Conservation (phyloP, 495 filamentous ascomycete genomes). For the Penicillium simplicissimum region DNA sequence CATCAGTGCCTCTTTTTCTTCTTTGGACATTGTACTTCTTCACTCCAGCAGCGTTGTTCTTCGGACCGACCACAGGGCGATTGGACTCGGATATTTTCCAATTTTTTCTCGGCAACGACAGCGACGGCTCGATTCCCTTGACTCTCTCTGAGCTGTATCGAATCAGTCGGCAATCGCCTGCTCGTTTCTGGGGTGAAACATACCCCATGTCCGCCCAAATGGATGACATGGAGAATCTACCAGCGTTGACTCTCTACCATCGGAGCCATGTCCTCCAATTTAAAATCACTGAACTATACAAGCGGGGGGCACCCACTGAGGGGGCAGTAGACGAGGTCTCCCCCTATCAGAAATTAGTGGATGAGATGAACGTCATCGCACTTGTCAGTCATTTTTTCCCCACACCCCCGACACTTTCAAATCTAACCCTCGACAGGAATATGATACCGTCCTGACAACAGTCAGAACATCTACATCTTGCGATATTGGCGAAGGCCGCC, state of each 20-base stretch:
- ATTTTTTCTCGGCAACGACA: constrained; percentile 27
- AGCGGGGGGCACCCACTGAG: constrained; percentile 10
- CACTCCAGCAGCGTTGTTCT: constrained; percentile 32
- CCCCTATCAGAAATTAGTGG: constrained; percentile 19
- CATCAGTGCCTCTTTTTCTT: constrained; percentile 36
- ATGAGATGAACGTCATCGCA: constrained; percentile 26
- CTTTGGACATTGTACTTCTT: constrained; percentile 40
- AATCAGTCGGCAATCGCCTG: constrained; percentile 35
- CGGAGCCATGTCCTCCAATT: constrained; percentile 34
- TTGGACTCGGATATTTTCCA: constrained; percentile 32
- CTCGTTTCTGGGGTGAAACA: constrained; percentile 35
- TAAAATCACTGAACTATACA: constrained; percentile 31
- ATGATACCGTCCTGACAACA: constrained; percentile 27
- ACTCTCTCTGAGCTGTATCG: constrained; percentile 30
- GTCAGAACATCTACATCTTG: constrained; percentile 25
- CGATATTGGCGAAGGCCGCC: constrained; percentile 23
- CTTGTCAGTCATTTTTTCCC: constrained; percentile 17
- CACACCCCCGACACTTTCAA: background rate
- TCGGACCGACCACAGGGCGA: constrained; percentile 18
- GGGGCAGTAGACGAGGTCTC: background rate
- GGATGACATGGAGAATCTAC: constrained; percentile 38
- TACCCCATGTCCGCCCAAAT: constrained; percentile 35
- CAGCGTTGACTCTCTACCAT: constrained; percentile 31
- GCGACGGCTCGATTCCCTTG: constrained; percentile 5
- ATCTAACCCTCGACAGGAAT: constrained; percentile 24